These are phyloP conservation scores for Tetracladium setigerum DNA, from an alignment of 495 filamentous ascomycete species.

Conservation along the genomic window DNA sequence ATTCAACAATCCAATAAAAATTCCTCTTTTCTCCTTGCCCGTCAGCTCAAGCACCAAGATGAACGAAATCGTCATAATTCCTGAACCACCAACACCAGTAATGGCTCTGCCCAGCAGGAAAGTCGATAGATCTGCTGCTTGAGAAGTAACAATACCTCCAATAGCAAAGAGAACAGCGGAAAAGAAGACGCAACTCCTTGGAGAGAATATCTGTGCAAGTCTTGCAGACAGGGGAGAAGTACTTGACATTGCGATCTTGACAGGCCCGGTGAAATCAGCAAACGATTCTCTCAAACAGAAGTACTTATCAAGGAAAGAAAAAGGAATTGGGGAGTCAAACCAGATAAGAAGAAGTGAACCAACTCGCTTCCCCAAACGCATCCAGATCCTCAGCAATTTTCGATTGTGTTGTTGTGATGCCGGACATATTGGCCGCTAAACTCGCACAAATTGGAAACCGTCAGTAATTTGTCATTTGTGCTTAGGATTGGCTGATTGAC, in stretches of 20 bases:
- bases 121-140: slow-evolving; percentile 42
- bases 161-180: slow-evolving; percentile 47
- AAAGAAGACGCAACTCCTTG: slow-evolving; percentile 50
- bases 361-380: slow-evolving; percentile 61
- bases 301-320: slow-evolving; percentile 21
- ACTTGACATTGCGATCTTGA: slow-evolving; percentile 55
- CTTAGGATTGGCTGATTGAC: not conserved
- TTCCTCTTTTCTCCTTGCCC: slow-evolving; percentile 51
- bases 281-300: not conserved
- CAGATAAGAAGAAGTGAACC: slow-evolving; percentile 69
- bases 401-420: slow-evolving; percentile 69
- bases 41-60: slow-evolving; percentile 65
- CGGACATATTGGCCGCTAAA: slow-evolving; percentile 63
- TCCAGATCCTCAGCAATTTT: slow-evolving; percentile 63
- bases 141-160: slow-evolving; percentile 55
- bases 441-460: not conserved
- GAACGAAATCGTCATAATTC: slow-evolving; percentile 56
- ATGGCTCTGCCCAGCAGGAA: slow-evolving; percentile 62
- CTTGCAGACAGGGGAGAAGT: slow-evolving; percentile 58
- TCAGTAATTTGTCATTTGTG: no score
- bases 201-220: slow-evolving; percentile 59
- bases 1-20: slow-evolving; percentile 63
- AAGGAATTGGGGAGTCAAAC: not conserved
- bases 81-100: slow-evolving; percentile 57
- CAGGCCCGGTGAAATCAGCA: slow-evolving; percentile 1